Evolutionary conservation across 2,329 filamentous ascomycete species (phyloP), one percentile per base, ranked within the genome.

Genomic region (Alternaria sp.): DNA sequence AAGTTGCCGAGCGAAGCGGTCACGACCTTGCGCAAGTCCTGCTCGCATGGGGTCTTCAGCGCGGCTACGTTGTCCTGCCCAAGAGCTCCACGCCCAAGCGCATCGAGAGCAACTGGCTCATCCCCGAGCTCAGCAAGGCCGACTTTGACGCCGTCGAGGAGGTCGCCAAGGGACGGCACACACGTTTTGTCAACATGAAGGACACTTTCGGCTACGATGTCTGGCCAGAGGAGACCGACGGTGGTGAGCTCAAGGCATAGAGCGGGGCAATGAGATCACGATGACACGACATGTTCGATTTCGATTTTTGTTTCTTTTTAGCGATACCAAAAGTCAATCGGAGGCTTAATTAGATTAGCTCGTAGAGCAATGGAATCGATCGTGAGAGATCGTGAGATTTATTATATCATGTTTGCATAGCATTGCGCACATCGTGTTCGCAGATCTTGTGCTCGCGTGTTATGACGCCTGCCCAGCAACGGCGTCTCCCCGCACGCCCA

Each of bases 21-120:
- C 92, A 91, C 81, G 87, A 88, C 9, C 88, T 91, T 61, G 90
- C 91, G 1, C 93, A 97, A 82, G 82, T 96, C n/a, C 77, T 97
- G 74, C 80, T 97, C 51, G 86, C 93, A 57, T 97, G 93, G 87
- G 91, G 91, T 65, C 78, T 96, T 78, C 90, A 95, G 80, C 92
- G 92, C 79, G 90, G 77, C n/a, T 79, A 75, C 55, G 75, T 71
- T 12, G 74, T 80, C 4, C 68, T 81, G 54, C 79, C 79, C 18
- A 81, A 81, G 73, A 80, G 78, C 67, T 79, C 79, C 12, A 79
- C 78, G 12, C 75, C 78, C 7, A 73, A 70, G 65, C 70, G 79
- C 26, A 80, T 81, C 44, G 70, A 75, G 59, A 89, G 87, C 80
- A 92, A 93, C 80, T 86, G 88, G 71, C 81, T 88, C 73, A 84